Evolutionary conservation across 202 grass and related monocot species (phyloP).

Genomic region (Digitaria exilis): DNA sequence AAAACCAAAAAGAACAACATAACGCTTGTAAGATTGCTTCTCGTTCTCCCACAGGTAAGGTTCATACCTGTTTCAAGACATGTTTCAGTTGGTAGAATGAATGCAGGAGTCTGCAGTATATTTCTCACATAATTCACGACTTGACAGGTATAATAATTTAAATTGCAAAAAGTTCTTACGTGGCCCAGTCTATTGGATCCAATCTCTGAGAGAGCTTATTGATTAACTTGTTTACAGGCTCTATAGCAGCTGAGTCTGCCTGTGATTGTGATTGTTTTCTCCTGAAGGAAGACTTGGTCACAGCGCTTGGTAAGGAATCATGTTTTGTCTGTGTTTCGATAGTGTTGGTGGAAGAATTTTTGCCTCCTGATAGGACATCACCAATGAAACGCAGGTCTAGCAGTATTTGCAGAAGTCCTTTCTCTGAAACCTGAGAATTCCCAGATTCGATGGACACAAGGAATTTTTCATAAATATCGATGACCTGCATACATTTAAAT

Average conservation of each 20-base stretch:
- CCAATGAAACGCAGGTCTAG: constrained; percentile 87
- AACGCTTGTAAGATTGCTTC: constrained; percentile 99
- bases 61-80: constrained; percentile 85
- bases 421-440: constrained; percentile 81
- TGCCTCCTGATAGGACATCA: constrained; percentile 85
- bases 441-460: constrained; percentile 59
- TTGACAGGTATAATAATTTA: constrained; percentile 16
- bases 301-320: constrained; percentile 48
- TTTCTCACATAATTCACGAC: constrained; percentile 11
- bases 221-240: constrained; percentile 71
- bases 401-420: constrained; percentile 89
- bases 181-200: constrained; percentile 99
- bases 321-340: constrained; percentile 60
- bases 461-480: constrained; percentile 75
- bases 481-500: constrained; percentile 61
- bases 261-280: constrained; percentile 65
- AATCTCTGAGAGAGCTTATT: constrained; percentile 79
- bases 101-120: constrained; percentile 22
- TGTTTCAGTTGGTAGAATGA: constrained; percentile 29
- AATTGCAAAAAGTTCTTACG: constrained; percentile 71
- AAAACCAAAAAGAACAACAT: constrained; percentile 93
- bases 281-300: constrained; percentile 73
- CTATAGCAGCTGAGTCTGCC: constrained; percentile 59
- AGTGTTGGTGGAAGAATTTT: constrained; percentile 52
- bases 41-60: constrained; percentile 98